Conservation (phyloP, 345 rosid genomes). For the Adansonia digitata region DNA sequence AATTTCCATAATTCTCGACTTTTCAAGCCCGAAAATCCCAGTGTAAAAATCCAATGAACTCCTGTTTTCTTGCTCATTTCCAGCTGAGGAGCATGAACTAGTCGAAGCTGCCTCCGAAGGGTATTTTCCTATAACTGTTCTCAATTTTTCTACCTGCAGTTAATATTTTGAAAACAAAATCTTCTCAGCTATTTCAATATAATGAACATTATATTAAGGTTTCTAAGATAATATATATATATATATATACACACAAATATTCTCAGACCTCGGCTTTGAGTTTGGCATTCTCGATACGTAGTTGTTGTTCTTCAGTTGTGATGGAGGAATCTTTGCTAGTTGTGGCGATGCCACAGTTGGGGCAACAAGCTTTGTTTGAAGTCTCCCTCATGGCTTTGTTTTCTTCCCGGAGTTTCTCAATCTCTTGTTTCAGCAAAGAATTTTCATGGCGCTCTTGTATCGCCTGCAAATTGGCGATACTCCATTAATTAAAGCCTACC, state of each 20-base stretch:
- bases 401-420: conserved; percentile 83
- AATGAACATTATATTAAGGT: no score
- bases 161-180: no score
- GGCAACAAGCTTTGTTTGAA: conserved; percentile 68
- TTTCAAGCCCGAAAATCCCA: conserved; percentile 75
- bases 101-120: conserved; percentile 43
- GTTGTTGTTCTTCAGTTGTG: conserved; percentile 55
- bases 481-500: not conserved
- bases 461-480: conserved; percentile 38
- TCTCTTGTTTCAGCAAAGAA: conserved; percentile 68
- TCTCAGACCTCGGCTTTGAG: conserved; percentile 89
- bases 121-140: conserved; percentile 54
- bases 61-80: conserved; percentile 56
- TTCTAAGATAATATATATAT: no score
- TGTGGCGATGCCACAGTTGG: conserved; percentile 68
- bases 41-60: conserved; percentile 74
- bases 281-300: conserved; percentile 80
- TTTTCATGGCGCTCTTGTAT: conserved; percentile 97
- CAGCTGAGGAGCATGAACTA: conserved; percentile 57
- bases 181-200: no score
- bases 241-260: no score
- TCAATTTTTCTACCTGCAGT: conserved; percentile 67
- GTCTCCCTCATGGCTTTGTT: conserved; percentile 85
- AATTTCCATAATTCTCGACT: conserved; percentile 62
- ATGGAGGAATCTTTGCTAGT: conserved; percentile 41